Evolutionary conservation across 2,329 filamentous ascomycete genomes (phyloP).

Genomic region (Colletotrichum truncatum): DNA sequence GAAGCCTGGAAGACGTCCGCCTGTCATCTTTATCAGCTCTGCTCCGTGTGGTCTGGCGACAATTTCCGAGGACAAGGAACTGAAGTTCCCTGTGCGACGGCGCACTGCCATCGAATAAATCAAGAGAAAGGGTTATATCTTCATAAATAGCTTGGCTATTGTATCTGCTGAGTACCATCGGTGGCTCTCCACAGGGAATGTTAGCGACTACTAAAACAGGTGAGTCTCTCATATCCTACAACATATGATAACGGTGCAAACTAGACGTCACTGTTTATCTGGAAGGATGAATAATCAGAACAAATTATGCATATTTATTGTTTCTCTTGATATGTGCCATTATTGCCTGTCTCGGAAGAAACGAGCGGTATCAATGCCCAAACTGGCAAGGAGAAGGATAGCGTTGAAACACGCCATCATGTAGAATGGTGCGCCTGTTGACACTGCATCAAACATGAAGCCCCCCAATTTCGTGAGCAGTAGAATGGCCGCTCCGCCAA

Average conservation of each 20-base stretch:
- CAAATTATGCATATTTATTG: not conserved
- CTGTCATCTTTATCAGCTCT: not conserved
- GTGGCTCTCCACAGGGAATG: too few relatives aligned
- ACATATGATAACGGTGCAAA: too few relatives aligned
- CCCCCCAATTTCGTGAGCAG: conserved; percentile 92
- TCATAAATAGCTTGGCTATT: too few relatives aligned
- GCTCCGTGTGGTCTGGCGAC: not conserved
- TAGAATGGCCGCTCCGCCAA: conserved; percentile 88
- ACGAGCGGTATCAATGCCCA: conserved; percentile 59
- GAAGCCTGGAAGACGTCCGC: not conserved
- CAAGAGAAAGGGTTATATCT: too few relatives aligned
- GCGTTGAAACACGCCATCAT: conserved; percentile 93
- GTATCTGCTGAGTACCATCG: too few relatives aligned
- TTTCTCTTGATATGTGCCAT: not conserved
- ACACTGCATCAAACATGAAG: conserved; percentile 80
- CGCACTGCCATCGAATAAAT: not conserved
- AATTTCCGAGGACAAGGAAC: not conserved
- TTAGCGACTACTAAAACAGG: not conserved
- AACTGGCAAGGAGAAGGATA: conserved; percentile 67
- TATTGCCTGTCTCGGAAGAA: conserved; percentile 39
- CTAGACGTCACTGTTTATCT: too few relatives aligned
- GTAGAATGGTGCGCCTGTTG: conserved; percentile 85
- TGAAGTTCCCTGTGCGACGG: not conserved
- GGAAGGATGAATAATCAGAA: not conserved
- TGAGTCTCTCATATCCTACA: not conserved